These are phyloP conservation scores for Tetrapisispora nanseiensis DNA, from an alignment of 805 yeast species.

Conservation along the genomic window DNA sequence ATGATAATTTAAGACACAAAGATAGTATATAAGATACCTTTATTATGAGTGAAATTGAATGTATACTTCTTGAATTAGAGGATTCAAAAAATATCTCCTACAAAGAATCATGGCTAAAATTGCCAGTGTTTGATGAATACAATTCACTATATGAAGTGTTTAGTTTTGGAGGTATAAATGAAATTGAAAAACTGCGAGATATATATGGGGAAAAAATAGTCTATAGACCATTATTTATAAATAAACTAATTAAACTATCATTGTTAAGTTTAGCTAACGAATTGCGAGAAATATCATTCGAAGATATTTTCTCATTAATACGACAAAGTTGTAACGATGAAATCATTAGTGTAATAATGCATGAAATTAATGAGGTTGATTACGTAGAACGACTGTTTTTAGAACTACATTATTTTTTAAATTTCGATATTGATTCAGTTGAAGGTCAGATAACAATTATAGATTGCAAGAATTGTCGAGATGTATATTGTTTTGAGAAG, in stretches of 20 bases:
- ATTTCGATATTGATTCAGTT: slow-evolving; percentile 18
- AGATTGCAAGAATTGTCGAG: slow-evolving; percentile 18
- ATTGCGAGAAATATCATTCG: slow-evolving; percentile 12
- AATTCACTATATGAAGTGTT: slow-evolving; percentile 18
- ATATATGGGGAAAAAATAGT: neutral
- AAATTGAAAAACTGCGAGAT: slow-evolving; percentile 4
- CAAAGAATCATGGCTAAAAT: slow-evolving; percentile 20
- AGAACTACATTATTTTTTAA: slow-evolving; percentile 12
- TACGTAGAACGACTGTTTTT: slow-evolving; percentile 18
- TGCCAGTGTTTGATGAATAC: slow-evolving; percentile 1
- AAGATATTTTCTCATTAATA: neutral
- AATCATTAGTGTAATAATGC: neutral
- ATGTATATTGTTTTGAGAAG: slow-evolving; percentile 18
- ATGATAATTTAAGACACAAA: too few relatives aligned
- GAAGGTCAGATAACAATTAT: slow-evolving; percentile 8
- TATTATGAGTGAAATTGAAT: neutral
- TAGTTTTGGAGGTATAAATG: slow-evolving; percentile 21
- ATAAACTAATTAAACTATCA: slow-evolving; percentile 18
- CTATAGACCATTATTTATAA: slow-evolving; percentile 7
- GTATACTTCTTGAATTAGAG: slow-evolving; percentile 6
- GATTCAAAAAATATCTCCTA: slow-evolving; percentile 15
- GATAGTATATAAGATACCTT: too few relatives aligned
- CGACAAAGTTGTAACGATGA: neutral
- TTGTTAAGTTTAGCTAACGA: slow-evolving; percentile 15
- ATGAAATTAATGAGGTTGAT: slow-evolving; percentile 4